A percentile compares a stretch with the other conserved stretches of the same genome.
Conservation (phyloP, 2,329 filamentous ascomycete genomes). For the Dactylellina parvicollis region DNA sequence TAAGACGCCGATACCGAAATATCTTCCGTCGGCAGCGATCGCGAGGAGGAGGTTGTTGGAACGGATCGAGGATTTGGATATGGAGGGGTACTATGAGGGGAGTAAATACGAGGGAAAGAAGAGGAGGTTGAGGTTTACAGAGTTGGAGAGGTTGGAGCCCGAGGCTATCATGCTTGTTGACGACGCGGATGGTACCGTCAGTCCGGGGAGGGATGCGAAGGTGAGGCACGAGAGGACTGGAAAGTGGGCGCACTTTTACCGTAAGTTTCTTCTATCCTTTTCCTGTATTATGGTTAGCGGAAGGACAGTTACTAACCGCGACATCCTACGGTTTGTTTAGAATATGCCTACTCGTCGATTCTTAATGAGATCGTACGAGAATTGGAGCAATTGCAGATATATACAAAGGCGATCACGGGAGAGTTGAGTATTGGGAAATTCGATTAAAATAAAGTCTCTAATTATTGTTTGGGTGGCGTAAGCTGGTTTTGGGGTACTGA, state of each 20-base stretch:
- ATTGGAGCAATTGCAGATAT: slow-evolving; percentile 67
- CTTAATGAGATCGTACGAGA: slow-evolving; percentile 65
- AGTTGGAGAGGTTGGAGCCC: slow-evolving; percentile 39
- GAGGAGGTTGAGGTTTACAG: slow-evolving; percentile 33
- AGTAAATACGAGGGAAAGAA: slow-evolving; percentile 18
- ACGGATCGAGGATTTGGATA: slow-evolving; percentile 66
- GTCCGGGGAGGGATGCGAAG: slow-evolving; percentile 56
- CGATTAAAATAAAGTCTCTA: slow-evolving; percentile 22
- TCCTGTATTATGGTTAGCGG: neutral
- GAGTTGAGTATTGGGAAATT: slow-evolving; percentile 60
- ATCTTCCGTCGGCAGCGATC: slow-evolving; percentile 68
- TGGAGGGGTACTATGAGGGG: slow-evolving; percentile 56
- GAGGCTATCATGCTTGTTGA: slow-evolving; percentile 20
- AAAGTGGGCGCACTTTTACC: slow-evolving; percentile 70
- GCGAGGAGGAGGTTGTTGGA: slow-evolving; percentile 67
- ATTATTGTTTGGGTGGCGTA: too few species aligned
- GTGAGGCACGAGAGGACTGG: slow-evolving; percentile 58
- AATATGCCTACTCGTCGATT: slow-evolving; percentile 59
- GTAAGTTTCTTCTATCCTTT: slow-evolving; percentile 60
- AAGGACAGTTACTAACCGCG: too few species aligned
- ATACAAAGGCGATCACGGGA: slow-evolving; percentile 69
- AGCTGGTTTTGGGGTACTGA: neutral
- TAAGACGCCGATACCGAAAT: slow-evolving; percentile 62
- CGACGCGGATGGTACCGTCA: slow-evolving; percentile 2
- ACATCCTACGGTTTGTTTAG: slow-evolving; percentile 26